A percentile compares a stretch with the other conserved stretches of the same genome.
These are phyloP conservation scores for Hymenoscyphus fructigenus DNA, from an alignment of 2,329 filamentous ascomycete genomes.

Conservation along the genomic window DNA sequence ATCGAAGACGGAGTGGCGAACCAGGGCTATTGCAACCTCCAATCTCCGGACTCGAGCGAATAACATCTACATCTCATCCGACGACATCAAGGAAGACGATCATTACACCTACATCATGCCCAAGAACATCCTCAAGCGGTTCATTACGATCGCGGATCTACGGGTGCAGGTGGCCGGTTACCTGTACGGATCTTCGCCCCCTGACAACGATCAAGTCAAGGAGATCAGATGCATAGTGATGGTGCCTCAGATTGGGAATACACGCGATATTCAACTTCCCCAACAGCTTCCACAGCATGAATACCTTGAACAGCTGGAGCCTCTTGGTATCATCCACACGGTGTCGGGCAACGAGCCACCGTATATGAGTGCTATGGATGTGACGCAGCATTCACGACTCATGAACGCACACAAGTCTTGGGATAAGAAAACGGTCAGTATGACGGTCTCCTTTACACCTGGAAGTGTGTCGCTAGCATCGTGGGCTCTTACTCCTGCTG, in stretches of 20 bases:
- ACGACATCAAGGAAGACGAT: slow-evolving; percentile 87
- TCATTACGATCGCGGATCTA: slow-evolving; percentile 95
- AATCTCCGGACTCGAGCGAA: slow-evolving; percentile 92
- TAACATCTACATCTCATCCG: slow-evolving; percentile 98
- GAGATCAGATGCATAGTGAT: slow-evolving; percentile 96
- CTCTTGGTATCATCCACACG: slow-evolving; percentile 92
- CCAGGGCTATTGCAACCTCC: slow-evolving; percentile 91
- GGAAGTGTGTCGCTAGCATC: slow-evolving; percentile 93
- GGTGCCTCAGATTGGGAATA: slow-evolving; percentile 93
- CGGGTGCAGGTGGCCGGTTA: slow-evolving; percentile 96
- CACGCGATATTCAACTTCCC: slow-evolving; percentile 87
- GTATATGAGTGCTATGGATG: slow-evolving; percentile 94
- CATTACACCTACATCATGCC: slow-evolving; percentile 96
- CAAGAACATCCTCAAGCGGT: slow-evolving; percentile 97
- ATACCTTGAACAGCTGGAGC: slow-evolving; percentile 81
- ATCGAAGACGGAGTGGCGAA: slow-evolving; percentile 98
- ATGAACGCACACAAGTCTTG: slow-evolving; percentile 79
- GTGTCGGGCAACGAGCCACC: slow-evolving; percentile 90
- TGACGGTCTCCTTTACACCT: slow-evolving; percentile 94
- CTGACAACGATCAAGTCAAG: slow-evolving; percentile 95
- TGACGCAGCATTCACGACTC: slow-evolving; percentile 88
- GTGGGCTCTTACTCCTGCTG: slow-evolving; percentile 87
- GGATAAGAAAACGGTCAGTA: slow-evolving; percentile 88
- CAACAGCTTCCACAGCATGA: slow-evolving; percentile 90
- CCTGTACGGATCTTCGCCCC: slow-evolving; percentile 87